These are phyloP conservation scores for Castanea mollissima DNA, from an alignment of 306 rosid species.

Conservation along the genomic window DNA sequence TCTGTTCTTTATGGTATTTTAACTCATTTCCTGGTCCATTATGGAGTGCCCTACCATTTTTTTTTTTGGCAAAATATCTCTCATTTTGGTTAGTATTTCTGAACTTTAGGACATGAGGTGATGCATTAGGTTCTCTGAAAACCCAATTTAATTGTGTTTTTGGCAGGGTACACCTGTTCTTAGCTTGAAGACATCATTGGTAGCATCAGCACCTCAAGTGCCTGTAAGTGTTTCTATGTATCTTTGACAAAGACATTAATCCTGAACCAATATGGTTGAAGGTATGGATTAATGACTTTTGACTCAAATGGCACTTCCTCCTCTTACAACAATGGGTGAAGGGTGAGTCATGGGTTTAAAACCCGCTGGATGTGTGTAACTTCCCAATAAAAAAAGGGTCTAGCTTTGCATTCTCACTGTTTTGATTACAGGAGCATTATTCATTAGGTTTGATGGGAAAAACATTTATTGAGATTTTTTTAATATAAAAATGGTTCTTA, in stretches of 20 bases:
- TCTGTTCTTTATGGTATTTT: not conserved
- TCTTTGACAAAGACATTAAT: not conserved
- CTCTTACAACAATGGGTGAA: too few relatives aligned
- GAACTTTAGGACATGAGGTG: not conserved
- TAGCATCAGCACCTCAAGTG: constrained; percentile 55
- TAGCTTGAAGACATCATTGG: constrained; percentile 58
- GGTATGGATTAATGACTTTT: not conserved
- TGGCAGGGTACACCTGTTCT: constrained; percentile 70
- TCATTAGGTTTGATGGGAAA: not conserved
- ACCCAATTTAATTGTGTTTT: constrained; percentile 21
- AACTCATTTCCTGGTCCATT: not conserved
- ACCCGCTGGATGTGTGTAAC: too few relatives aligned
- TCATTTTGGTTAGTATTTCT: not conserved
- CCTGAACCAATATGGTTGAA: not conserved
- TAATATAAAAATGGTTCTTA: not conserved
- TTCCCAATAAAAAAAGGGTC: not conserved
- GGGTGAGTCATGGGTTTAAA: too few relatives aligned
- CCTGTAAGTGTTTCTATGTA: constrained; percentile 51
- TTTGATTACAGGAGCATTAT: not conserved
- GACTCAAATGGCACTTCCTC: too few relatives aligned
- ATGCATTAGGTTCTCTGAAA: constrained; percentile 8
- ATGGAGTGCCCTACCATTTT: not conserved
- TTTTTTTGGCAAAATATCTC: not conserved
- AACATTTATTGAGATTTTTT: not conserved
- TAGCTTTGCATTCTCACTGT: not conserved